Evolutionary conservation across 2,329 filamentous ascomycete species (phyloP), one percentile per base, ranked within the genome.

Genomic region (Stenocarpella maydis): DNA sequence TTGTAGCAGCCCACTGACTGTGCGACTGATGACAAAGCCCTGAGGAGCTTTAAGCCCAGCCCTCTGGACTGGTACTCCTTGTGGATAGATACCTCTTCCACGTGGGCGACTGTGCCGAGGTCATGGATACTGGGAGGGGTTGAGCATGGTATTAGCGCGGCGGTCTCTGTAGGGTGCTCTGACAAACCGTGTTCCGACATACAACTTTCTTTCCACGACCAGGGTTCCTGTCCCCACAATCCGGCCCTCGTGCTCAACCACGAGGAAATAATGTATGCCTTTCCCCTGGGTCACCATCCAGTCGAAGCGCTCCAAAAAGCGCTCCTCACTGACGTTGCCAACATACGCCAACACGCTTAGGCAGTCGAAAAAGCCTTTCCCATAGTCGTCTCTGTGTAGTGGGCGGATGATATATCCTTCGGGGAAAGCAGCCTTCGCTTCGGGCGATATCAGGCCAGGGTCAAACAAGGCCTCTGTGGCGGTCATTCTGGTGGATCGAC

Each of bases 61-160:
- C 41, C 26, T 17, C 24, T 47, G n/a, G 58, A 61, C n/a, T 61
- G 58, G 41, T 37, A 24, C 7, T 34, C 26, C 6, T 37, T 47
- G 58, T 17, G 26, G 26, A 61, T 61, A 3, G 58, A 61, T 1
- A 61, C n/a, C 28, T 61, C 58, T 24, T 61, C 58, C 3, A 61
- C 58, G 19, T 61, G 58, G n/a, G 41, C 58, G 28, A 61, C 55
- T 5, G 55, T 61, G 12, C 55, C 55, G 26, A 61, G 55, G 55
- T 61, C 41, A 28, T 61, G 55, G 17, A 61, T 61, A 3, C 55
- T 61, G 55, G 24, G 39, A 3, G 2, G 34, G 34, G 5, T 15
- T 10, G 10, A 17, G 31, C 24, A 26, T 2, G 3, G 12, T 41
- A 17, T 61, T 47, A 61, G 55, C 26, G 41, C 19, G 26, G 41